Evolutionary conservation across 208 protist genomes (phyloP), one percentile per base, ranked within the genome.

Genomic region (Leishmania turanica): DNA sequence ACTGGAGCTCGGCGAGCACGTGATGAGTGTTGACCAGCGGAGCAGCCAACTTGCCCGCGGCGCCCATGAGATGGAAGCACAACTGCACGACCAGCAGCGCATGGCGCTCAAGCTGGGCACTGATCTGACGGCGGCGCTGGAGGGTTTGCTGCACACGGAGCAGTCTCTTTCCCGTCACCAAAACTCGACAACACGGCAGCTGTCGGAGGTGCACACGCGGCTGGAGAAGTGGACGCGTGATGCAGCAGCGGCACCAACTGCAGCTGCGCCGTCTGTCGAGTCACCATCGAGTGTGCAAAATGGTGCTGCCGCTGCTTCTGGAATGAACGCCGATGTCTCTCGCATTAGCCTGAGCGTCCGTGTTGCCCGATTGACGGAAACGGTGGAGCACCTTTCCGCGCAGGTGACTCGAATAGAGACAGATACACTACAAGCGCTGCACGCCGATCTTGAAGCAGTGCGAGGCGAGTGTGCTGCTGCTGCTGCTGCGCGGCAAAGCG

Each of bases 61-160:
- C 17, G 51, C 80, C 51, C 65, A 73, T 31, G 71, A 79, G n/a
- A 53, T 85, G 34, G 86, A 89, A 9, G 37, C 47, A n/a, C 76
- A 75, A 5, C 19, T 78, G 31, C 42, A 83, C 5, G 82, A 85
- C 31, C 56, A 81, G 47, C 79, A 88, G 45, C 75, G 78, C 15
- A 75, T 78, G 13, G 47, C 83, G 21, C 15, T 76, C 21, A 84
- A 84, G 75, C 56, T 90, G 19, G 82, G 83, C 27, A 65, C 78
- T 9, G 87, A 90, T 81, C 69, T 87, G 74, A 90, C 87, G 3
- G 53, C 56, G 11, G 81, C 77, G n/a, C 78, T 90, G 17, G 83
- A 90, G 75, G 82, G 64, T 17, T 40, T 87, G 40, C 62, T 87
- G 54, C 79, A 65, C 54, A 80, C 77, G 3, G 83, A 80, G 73